These are phyloP conservation scores for Psidium guajava DNA, from an alignment of 345 rosid species.

Conservation along the genomic window DNA sequence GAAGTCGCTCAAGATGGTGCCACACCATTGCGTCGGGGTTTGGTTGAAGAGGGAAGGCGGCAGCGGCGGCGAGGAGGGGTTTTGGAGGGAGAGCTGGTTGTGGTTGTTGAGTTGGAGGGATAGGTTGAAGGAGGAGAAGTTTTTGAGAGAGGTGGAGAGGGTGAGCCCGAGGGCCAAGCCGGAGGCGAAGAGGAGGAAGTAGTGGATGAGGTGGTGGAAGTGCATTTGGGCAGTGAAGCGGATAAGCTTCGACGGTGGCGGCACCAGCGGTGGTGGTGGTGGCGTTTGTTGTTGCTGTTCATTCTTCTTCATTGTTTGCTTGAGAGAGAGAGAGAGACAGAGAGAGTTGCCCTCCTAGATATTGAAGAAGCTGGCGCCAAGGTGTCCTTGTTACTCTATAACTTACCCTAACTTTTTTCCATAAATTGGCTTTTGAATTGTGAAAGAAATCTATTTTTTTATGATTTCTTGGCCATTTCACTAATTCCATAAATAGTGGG, in stretches of 20 bases:
- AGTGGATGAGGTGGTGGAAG: constrained; percentile 17
- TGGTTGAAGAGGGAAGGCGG: not conserved
- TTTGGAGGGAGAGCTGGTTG: not conserved
- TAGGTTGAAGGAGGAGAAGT: constrained; percentile 23
- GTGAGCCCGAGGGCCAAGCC: constrained; percentile 36
- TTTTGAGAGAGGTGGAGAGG: constrained; percentile 6
- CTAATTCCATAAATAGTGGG: not conserved
- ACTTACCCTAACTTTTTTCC: not conserved
- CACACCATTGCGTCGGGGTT: not conserved
- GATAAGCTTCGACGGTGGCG: not conserved
- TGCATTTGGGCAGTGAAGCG: constrained; percentile 11
- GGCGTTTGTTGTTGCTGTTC: not conserved
- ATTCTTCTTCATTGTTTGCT: not conserved
- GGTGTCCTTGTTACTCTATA: not conserved
- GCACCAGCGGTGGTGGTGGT: not conserved
- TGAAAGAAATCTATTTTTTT: not conserved
- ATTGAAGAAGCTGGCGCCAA: not conserved
- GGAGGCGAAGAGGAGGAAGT: constrained; percentile 25
- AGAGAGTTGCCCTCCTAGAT: not conserved
- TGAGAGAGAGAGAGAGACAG: not conserved
- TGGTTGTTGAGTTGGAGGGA: constrained; percentile 12
- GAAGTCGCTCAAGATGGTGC: constrained; percentile 6
- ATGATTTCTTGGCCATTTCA: not conserved
- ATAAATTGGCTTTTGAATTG: not conserved
- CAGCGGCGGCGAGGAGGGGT: not conserved